Base-by-base conservation (phyloP, 331 rosid species). In the Rosa hybrid region DNA sequence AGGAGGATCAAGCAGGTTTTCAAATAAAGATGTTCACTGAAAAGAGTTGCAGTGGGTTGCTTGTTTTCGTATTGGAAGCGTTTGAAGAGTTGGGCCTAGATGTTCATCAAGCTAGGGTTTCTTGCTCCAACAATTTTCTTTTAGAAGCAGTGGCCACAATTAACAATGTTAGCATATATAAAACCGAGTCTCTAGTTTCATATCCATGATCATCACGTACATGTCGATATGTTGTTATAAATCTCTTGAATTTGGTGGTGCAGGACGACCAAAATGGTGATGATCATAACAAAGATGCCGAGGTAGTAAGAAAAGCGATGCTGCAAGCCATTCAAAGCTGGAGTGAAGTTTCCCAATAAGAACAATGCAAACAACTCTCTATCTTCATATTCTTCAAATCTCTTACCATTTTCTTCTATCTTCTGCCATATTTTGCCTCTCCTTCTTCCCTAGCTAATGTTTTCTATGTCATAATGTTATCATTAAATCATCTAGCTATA, bases 91-190 rank as follows among this genome's bases (percentile, higher is more conserved):
- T 90, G 30, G 94, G 91, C 41, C 94, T 88, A 79, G 90, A 87
- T 54, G 90, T 90, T 49, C 79, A 79, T 23, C 88, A 88, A 18
- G 91, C 94, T 87, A 85, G 94, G 92, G 88, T 87, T 85, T 90
- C 94, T 71, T 88, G 91, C 80, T 82, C 74, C 1, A 70, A 81
- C 53, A 82, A 27, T 53, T 90, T 88, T 49, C 83, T 57, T 60
- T 75, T 90, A 78, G 91, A 90, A 84, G 89, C 91, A 44, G 39
- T 79, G 45, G 91, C 80, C 50, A 18, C 79, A 21, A 16, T 76
- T 17, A 44, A 25, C 48, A 38, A 67, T 67, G 71, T 67, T 38
- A 38, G 44, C 13, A n/a, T 21, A 18, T 56, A 17, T 20, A 56
- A 18, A 57, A n/a, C 59, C 20, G 21, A 2, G 23, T 56, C 63